These are phyloP conservation scores for Discostella pseudostelligera DNA, from an alignment of 108 stramenopile genomes.

Conservation along the genomic window DNA sequence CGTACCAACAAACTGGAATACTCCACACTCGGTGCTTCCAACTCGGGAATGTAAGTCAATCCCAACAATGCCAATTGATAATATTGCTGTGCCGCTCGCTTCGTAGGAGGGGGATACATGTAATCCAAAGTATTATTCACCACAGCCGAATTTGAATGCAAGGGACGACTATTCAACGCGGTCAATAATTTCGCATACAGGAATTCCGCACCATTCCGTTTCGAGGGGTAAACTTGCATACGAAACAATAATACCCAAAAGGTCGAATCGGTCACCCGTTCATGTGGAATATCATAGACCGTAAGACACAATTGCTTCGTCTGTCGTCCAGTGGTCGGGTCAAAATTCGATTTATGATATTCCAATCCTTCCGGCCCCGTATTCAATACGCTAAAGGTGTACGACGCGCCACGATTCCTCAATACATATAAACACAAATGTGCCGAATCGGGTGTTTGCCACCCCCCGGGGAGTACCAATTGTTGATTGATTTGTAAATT, in stretches of 20 bases:
- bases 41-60: slow-evolving; percentile 68
- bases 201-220: slow-evolving; percentile 77
- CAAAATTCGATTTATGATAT: slow-evolving; percentile 84
- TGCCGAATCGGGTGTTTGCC: slow-evolving; percentile 75
- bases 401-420: slow-evolving; percentile 69
- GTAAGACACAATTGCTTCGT: slow-evolving; percentile 84
- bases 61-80: slow-evolving; percentile 80
- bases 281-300: slow-evolving; percentile 80
- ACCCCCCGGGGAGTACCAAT: slow-evolving; percentile 87
- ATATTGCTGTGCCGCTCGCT: slow-evolving; percentile 60
- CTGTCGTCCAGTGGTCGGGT: slow-evolving; percentile 74
- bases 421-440: slow-evolving; percentile 86
- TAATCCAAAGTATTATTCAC: slow-evolving; percentile 44
- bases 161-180: slow-evolving; percentile 75
- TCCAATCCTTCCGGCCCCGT: slow-evolving; percentile 84
- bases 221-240: slow-evolving; percentile 88
- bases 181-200: slow-evolving; percentile 86
- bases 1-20: slow-evolving; percentile 70
- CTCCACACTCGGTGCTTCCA: slow-evolving; percentile 58
- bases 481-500: slow-evolving; percentile 78
- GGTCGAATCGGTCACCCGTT: slow-evolving; percentile 74
- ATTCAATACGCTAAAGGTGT: slow-evolving; percentile 84
- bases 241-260: slow-evolving; percentile 90
- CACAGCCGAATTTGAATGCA: slow-evolving; percentile 56
- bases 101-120: slow-evolving; percentile 51